Percentiles rank a stretch among this genome's conserved stretches.
Conservation (phyloP, 768 basidiomycete species). For the Neoboletus subvelutipes region DNA sequence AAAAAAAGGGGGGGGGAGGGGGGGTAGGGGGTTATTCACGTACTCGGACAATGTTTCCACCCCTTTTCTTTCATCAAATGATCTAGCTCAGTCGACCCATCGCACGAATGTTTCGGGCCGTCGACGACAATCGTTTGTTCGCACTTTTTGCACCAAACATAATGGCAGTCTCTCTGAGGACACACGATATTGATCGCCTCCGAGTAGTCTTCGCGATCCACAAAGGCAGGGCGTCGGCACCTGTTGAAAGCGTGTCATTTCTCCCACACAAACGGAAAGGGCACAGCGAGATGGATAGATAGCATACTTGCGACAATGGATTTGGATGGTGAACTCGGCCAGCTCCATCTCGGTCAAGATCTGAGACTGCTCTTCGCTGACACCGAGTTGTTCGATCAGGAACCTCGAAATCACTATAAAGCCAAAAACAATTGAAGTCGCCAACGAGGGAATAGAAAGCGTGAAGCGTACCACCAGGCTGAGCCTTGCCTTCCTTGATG, state of each 20-base stretch:
- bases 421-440: neutral
- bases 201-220: slow-evolving; percentile 50
- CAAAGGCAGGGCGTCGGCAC: slow-evolving; percentile 47
- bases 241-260: slow-evolving; percentile 30
- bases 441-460: neutral
- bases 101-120: slow-evolving; percentile 54
- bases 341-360: slow-evolving; percentile 50
- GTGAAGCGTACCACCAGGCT: slow-evolving; percentile 34
- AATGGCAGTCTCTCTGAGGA: slow-evolving; percentile 45
- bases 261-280: neutral
- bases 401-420: slow-evolving; percentile 39
- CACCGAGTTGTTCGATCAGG: slow-evolving; percentile 45
- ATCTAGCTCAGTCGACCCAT: slow-evolving; percentile 54
- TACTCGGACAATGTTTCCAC: slow-evolving; percentile 66
- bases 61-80: slow-evolving; percentile 52
- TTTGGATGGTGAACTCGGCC: slow-evolving; percentile 39
- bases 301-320: slow-evolving; percentile 51
- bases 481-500: slow-evolving; percentile 21
- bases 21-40: slow-evolving; percentile 7
- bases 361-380: slow-evolving; percentile 42
- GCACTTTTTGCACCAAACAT: slow-evolving; percentile 64
- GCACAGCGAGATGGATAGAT: neutral
- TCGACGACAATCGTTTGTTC: slow-evolving; percentile 38
- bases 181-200: slow-evolving; percentile 45
- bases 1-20: no score